Conservation (phyloP, 441 rosid species). For the Arabidopsis lyrata region DNA sequence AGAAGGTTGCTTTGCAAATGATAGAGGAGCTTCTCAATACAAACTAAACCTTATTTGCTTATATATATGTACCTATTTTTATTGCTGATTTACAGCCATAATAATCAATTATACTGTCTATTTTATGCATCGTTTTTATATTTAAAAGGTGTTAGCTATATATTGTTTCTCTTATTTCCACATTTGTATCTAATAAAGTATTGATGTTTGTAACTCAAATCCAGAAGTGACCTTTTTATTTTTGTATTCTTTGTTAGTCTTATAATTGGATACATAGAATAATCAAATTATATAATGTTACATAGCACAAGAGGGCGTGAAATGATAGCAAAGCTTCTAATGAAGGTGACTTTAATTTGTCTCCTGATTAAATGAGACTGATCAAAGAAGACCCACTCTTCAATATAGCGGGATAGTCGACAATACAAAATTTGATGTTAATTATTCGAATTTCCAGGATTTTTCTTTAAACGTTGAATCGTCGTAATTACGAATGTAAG, state of each 20-base stretch:
- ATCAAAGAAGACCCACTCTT: conserved; percentile 1
- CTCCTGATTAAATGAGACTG: conserved; percentile 19
- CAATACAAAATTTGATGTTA: background rate
- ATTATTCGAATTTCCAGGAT: background rate
- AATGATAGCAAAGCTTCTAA: background rate
- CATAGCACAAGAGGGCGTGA: background rate
- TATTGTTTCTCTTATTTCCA: conserved; percentile 14
- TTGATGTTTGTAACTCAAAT: conserved; percentile 22
- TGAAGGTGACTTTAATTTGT: conserved; percentile 21
- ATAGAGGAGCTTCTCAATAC: conserved; percentile 84
- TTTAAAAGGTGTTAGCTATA: conserved; percentile 11
- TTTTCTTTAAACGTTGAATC: background rate
- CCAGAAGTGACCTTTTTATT: background rate
- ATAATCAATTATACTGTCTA: conserved; percentile 29
- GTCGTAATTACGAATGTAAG: background rate
- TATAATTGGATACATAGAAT: conserved; percentile 2
- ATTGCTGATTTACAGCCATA: conserved; percentile 27
- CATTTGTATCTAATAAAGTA: conserved; percentile 31
- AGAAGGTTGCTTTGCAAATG: conserved; percentile 82
- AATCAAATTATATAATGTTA: background rate
- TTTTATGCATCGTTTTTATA: conserved; percentile 8
- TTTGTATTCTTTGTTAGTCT: background rate
- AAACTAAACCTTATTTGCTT: conserved; percentile 46
- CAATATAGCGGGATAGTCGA: background rate
- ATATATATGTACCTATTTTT: conserved; percentile 24